Percentiles rank a stretch among this genome's conserved stretches.
phyloP scores from a whole-genome alignment of 371 early-diverging fungal species.

The Racocetra persica region DNA sequence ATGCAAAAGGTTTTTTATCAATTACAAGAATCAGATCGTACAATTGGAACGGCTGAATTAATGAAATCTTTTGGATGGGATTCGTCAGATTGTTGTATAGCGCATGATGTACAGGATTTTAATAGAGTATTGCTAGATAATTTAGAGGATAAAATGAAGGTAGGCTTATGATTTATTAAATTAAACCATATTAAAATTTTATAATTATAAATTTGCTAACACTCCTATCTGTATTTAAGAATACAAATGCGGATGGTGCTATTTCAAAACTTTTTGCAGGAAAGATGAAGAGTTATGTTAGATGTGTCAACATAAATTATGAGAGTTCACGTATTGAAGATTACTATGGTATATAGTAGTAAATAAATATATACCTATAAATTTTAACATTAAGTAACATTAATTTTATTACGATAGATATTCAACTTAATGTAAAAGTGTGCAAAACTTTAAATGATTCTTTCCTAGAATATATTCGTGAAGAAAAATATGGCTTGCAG shows the following conservation, averaged over 20 bases:
- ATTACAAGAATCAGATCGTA: constrained; percentile 73
- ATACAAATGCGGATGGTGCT: constrained; percentile 92
- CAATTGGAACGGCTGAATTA: constrained; percentile 91
- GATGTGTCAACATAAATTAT: constrained; percentile 93
- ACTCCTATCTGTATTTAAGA: constrained; percentile 53
- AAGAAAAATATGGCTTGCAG: constrained; percentile 96
- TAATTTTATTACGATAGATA: constrained; percentile 62
- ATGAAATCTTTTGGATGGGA: constrained; percentile 98
- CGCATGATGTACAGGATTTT: constrained; percentile 98
- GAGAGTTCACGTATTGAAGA: constrained; percentile 93
- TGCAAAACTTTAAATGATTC: constrained; percentile 88
- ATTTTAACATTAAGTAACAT: too few relatives aligned
- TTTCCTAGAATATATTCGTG: constrained; percentile 87
- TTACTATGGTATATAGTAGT: constrained; percentile 74
- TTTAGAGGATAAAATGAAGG: constrained; percentile 95
- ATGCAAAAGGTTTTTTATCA: constrained; percentile 97
- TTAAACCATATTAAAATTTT: background rate
- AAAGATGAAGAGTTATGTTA: constrained; percentile 94
- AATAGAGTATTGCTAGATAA: constrained; percentile 96
- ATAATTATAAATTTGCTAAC: background rate
- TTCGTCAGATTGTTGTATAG: constrained; percentile 91
- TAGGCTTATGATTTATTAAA: constrained; percentile 24
- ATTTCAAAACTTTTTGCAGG: constrained; percentile 91
- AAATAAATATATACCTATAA: background rate
- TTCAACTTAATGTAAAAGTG: constrained; percentile 95